A percentile compares a stretch with the other conserved stretches of the same genome.
These are phyloP conservation scores for Coffea humblotiana DNA, from an alignment of 305 asterid species.

Conservation along the genomic window DNA sequence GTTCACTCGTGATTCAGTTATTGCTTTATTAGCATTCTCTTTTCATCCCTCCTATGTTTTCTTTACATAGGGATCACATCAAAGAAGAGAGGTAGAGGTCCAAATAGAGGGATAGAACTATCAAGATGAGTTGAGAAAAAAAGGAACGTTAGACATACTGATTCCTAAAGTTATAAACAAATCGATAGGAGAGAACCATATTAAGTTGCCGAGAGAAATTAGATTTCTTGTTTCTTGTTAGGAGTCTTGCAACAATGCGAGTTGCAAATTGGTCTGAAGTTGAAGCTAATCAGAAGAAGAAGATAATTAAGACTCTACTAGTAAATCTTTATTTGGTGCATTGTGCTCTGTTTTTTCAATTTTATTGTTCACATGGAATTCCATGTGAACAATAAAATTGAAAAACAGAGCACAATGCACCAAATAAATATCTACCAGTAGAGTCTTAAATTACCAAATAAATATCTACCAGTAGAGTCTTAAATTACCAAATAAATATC, in stretches of 20 bases:
- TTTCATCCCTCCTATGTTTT: background rate
- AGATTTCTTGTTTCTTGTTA: background rate
- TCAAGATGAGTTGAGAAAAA: too few species aligned
- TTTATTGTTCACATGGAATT: too few species aligned
- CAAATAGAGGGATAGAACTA: background rate
- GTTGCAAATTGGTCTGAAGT: background rate
- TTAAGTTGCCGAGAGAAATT: too few species aligned
- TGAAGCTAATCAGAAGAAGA: background rate
- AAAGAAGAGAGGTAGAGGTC: background rate
- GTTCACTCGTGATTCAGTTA: too few species aligned
- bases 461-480: background rate
- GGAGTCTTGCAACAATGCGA: background rate
- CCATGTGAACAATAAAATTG: background rate
- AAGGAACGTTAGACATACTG: background rate
- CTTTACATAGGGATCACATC: background rate
- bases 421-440: background rate
- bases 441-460: background rate
- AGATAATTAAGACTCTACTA: background rate
- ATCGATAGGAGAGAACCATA: too few species aligned
- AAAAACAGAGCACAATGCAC: too few species aligned
- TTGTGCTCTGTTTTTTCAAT: too few species aligned
- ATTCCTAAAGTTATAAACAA: too few species aligned
- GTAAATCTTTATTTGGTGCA: too few species aligned
- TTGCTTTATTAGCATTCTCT: too few species aligned
- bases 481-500: too few species aligned